A percentile compares a stretch with the other conserved stretches of the same genome.
Evolutionary conservation across 2,329 filamentous ascomycete species (phyloP).

Genomic region (Zymoseptoria tritici): DNA sequence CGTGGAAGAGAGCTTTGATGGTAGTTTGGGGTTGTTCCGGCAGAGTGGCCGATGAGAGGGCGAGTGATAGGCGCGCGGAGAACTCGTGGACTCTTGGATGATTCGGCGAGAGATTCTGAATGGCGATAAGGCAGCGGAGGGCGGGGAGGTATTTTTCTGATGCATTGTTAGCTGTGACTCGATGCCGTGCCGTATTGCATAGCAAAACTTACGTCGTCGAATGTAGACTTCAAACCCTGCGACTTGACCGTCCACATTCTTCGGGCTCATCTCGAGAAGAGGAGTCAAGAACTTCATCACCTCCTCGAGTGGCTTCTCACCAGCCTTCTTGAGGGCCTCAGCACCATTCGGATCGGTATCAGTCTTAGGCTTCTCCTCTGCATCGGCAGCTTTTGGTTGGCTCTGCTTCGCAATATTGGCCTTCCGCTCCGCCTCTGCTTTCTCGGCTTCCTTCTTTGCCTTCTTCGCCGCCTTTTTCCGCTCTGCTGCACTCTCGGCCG

Average conservation of each 20-base stretch:
- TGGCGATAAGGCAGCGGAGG: slow-evolving; percentile 73
- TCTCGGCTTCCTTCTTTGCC: slow-evolving; percentile 68
- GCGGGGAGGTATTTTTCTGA: slow-evolving; percentile 77
- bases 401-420: slow-evolving; percentile 30
- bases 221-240: slow-evolving; percentile 87
- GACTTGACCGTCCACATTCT: slow-evolving; percentile 73
- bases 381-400: slow-evolving; percentile 55
- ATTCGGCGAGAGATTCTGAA: slow-evolving; percentile 59
- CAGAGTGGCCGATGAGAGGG: slow-evolving; percentile 41
- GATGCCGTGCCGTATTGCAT: not conserved
- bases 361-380: slow-evolving; percentile 65
- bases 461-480: slow-evolving; percentile 65
- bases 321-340: slow-evolving; percentile 54
- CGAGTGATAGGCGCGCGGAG: slow-evolving; percentile 53
- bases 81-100: slow-evolving; percentile 72
- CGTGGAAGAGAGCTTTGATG: slow-evolving; percentile 55
- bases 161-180: slow-evolving; percentile 5
- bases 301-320: slow-evolving; percentile 74
- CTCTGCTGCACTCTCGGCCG: slow-evolving; percentile 70
- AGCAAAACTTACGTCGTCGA: slow-evolving; percentile 60
- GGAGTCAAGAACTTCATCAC: slow-evolving; percentile 80
- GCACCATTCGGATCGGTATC: slow-evolving; percentile 81
- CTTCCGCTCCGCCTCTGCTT: slow-evolving; percentile 76
- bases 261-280: slow-evolving; percentile 73
- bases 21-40: slow-evolving; percentile 60